Evolutionary conservation across 306 rosid genomes (phyloP).

Genomic region (Luffa aegyptiaca): DNA sequence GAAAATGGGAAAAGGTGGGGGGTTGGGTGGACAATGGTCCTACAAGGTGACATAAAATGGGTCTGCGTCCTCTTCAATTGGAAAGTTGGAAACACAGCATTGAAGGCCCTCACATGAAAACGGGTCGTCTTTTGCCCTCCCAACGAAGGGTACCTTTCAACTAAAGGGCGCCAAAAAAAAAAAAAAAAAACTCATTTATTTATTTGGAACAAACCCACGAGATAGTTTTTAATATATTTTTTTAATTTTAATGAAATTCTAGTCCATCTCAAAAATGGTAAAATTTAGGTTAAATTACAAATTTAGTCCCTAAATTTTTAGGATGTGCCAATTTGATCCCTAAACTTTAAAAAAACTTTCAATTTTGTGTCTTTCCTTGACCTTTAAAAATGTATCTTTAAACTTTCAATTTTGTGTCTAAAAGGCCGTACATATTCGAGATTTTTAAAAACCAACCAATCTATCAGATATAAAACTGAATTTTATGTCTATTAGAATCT

Average conservation of each 20-base stretch:
- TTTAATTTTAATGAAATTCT: not conserved
- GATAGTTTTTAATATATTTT: not conserved
- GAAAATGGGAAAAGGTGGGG: not conserved
- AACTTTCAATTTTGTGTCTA: too few species aligned
- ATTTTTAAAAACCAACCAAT: too few species aligned
- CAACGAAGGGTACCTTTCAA: not conserved
- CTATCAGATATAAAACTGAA: too few species aligned
- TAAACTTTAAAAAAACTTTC: too few species aligned
- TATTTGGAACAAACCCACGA: not conserved
- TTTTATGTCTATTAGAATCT: too few species aligned
- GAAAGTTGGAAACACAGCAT: not conserved
- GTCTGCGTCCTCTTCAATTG: not conserved
- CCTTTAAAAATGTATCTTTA: too few species aligned
- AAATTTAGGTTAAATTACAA: too few species aligned
- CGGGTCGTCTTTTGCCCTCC: slow-evolving; percentile 1
- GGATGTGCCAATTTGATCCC: too few species aligned
- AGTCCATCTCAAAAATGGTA: not conserved
- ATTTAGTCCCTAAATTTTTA: too few species aligned
- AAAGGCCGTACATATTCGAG: too few species aligned
- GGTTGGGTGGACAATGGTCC: not conserved
- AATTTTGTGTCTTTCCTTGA: too few species aligned
- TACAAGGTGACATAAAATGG: not conserved
- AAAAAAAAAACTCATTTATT: not conserved
- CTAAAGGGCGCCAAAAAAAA: not conserved
- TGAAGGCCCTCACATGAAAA: slow-evolving; percentile 7